Base-by-base conservation (phyloP, 305 asterid species). In the Fraxinus latifolia region DNA sequence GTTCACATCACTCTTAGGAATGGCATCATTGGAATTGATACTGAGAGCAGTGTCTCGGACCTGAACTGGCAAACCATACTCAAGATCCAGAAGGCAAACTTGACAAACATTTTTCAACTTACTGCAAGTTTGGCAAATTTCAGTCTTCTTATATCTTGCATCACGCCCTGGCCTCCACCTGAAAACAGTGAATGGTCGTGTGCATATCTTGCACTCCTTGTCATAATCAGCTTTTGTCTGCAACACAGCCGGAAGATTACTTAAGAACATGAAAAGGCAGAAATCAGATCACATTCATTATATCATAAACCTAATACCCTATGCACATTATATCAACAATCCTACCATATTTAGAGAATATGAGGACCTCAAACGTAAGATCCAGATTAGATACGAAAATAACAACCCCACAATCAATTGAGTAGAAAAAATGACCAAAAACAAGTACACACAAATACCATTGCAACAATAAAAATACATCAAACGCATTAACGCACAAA, bases 121-220 rank as follows among this genome's bases (percentile, higher is more conserved):
- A 85, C 97, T 90, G 87, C 99, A 95, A 71, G 98, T 95, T 87
- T 95, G 99, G 86, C 99, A 95, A 82, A 95, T 95, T 93, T 95
- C 97, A 1, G 91, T 79, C 87, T 92, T 95, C 88, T 95, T 95
- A 79, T 95, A 93, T 88, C 99, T 93, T 74, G 99, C 97, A 89
- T 95, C 98, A 67, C 99, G 98, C 29, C 98, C 99, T 68, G 97
- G 99, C 82, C 98, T 92, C 99, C 98, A 94, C 86, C 99, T 90
- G 81, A 95, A 95, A 77, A 95, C 97, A 1, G 99, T 91, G 90
- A 95, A 95, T 33, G 99, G 99, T 50, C 98, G 87, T 34, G 99
- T 92, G 85, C 99, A 95, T 75, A 95, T 95, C 92, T 92, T 95
- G 95, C 98, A 95, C 89, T 94, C 97, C 89, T 92, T 95, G 77